Base-by-base conservation (phyloP, 306 rosid species). In the Gynostemma pentaphyllum region DNA sequence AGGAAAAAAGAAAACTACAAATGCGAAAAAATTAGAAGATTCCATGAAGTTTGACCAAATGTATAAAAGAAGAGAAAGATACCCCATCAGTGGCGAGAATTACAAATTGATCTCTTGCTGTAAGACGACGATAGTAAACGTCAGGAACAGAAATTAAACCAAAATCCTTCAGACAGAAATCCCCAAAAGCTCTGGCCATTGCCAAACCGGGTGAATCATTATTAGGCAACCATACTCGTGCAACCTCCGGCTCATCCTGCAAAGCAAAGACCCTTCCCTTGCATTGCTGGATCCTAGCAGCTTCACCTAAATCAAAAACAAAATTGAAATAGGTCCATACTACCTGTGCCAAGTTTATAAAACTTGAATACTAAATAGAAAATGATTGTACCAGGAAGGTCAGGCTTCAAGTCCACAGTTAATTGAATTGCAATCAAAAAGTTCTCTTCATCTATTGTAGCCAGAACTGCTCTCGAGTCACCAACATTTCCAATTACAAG, bases 71-170 rank as follows among this genome's bases (percentile, higher is more conserved):
- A 24, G 18, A 53, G 46, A 75, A 53, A 19, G 12, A 70, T 80
- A 80, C 85, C 83, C 86, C 86, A 70, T 81, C 86, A 0, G 86
- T 72, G 51, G 86, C 83, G 36, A 81, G 86, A 66, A 81, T 71
- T 12, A 81, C 53, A 21, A 81, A 81, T 45, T 75, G 77, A 56
- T 81, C 86, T 66, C 69, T 75, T 69, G 71, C 77, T 0, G 76
- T 75, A 52, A 78, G 72, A 14, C 8, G 78, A 62, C 51, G 81
- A 48, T 78, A 75, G 59, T 55, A 81, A 42, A 81, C 76, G 39
- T 78, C 81, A 3, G 86, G 86, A 13, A 78, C 69, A 1, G 86
- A 81, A 45, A 81, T 81, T 37, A 81, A 62, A 62, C 86, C 86
- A 48, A 75, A 81, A 72, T 81, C 82, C 80, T 81, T 81, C 18